Evolutionary conservation across 345 rosid species (phyloP).

Genomic region (Excoecaria agallocha): DNA sequence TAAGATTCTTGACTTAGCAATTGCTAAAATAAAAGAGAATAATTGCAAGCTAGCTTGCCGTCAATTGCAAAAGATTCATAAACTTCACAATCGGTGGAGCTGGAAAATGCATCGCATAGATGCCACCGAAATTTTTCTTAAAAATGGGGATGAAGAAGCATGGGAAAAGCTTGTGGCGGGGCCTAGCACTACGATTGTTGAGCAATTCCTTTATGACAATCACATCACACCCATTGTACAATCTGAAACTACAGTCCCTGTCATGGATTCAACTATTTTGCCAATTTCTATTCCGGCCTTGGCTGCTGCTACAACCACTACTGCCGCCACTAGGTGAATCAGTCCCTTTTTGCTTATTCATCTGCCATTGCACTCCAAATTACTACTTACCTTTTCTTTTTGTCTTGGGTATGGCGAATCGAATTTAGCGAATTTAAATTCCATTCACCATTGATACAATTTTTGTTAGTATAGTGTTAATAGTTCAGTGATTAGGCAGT

Average conservation of each 20-base stretch:
- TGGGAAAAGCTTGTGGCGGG: conserved; percentile 65
- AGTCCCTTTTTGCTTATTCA: conserved; percentile 9
- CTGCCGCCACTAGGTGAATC: conserved; percentile 31
- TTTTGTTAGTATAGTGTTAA: too few species aligned
- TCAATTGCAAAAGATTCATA: conserved; percentile 58
- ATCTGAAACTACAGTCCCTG: conserved; percentile 15
- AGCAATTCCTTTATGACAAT: conserved; percentile 39
- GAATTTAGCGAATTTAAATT: too few species aligned
- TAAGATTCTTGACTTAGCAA: conserved; percentile 44
- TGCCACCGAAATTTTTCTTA: conserved; percentile 66
- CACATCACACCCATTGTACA: conserved; percentile 33
- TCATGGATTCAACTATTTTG: neutral
- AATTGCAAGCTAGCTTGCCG: conserved; percentile 49
- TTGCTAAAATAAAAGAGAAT: conserved; percentile 59
- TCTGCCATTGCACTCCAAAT: conserved; percentile 1
- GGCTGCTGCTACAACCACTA: too few species aligned
- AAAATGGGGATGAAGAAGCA: conserved; percentile 49
- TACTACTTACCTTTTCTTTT: neutral
- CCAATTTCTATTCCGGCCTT: conserved; percentile 40
- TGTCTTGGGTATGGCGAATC: too few species aligned
- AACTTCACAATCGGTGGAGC: conserved; percentile 46
- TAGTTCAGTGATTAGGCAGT: too few species aligned
- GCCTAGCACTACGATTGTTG: conserved; percentile 53
- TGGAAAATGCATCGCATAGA: conserved; percentile 75
- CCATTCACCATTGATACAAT: too few species aligned